Conservation (phyloP, 768 basidiomycete species). For the Tylopilus vinaceipallidus region DNA sequence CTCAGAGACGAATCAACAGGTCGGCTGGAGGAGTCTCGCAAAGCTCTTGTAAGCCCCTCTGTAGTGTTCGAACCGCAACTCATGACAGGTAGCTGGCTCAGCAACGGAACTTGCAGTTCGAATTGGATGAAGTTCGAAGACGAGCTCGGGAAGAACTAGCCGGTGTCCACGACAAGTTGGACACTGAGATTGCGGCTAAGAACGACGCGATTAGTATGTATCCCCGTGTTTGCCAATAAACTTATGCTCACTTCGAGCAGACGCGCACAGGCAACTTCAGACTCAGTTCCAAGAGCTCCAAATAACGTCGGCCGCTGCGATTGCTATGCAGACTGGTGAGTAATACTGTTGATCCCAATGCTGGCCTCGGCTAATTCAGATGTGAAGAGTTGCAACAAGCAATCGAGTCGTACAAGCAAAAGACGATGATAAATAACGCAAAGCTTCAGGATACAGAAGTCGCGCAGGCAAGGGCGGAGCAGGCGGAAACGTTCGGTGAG, state of each 20-base stretch:
- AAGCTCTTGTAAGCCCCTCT: conserved; percentile 52
- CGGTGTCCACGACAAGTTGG: conserved; percentile 54
- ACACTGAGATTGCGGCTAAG: conserved; percentile 48
- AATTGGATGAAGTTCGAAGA: conserved; percentile 62
- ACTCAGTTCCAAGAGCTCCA: conserved; percentile 62
- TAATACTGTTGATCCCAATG: neutral
- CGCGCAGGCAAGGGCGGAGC: conserved; percentile 59
- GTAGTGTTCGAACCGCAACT: neutral
- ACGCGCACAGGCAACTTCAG: conserved; percentile 57
- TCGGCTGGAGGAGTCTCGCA: conserved; percentile 67
- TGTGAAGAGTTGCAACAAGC: conserved; percentile 58
- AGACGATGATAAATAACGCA: conserved; percentile 55
- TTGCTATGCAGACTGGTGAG: conserved; percentile 58
- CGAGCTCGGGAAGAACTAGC: conserved; percentile 63
- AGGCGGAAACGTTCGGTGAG: conserved; percentile 62
- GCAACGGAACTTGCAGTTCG: conserved; percentile 60
- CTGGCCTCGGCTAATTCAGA: neutral
- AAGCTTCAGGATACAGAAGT: conserved; percentile 69
- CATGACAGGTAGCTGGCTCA: conserved; percentile 50
- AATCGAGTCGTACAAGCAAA: conserved; percentile 63
- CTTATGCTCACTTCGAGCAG: conserved; percentile 33
- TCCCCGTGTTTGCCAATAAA: too few species aligned
- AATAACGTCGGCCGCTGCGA: conserved; percentile 53
- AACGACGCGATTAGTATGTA: conserved; percentile 57
- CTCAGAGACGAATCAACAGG: conserved; percentile 21